Evolutionary conservation across 1,284 basidiomycete genomes (phyloP), one percentile per base, ranked within the genome.

Genomic region (Inonotus obliquus): DNA sequence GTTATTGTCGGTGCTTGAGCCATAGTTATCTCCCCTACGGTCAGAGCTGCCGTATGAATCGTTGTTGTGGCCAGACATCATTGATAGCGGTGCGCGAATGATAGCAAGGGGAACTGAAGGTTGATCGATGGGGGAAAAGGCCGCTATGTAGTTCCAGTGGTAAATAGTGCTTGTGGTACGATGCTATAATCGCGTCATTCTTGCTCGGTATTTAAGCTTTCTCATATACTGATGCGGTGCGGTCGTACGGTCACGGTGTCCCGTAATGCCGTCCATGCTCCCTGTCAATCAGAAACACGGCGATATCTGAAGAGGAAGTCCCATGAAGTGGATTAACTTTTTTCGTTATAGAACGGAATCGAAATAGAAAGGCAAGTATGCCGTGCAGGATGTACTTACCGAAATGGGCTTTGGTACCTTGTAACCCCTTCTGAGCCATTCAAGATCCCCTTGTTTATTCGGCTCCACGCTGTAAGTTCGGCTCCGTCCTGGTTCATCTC

Each of bases 191-290:
- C 21, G 21, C 48, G 23, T 25, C 48, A 49, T 23, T n/a, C 23
- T 49, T 23, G 48, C 48, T 19, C 48, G 48, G 48, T 49, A 49
- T 49, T 49, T 49, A 49, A 49, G 48, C 48, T 21, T 49, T 49
- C 25, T 49, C 48, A 21, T 29, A 4, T 49, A 49, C 27, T 13
- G 21, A 49, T 23, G 48, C 41, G 21, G 17, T 45, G 4, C 32
- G 9, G 32, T 4, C 9, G n/a, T n/a, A n/a, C n/a, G n/a, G n/a
- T n/a, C n/a, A n/a, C 41, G 41, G 41, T 44, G 6, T 44, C 41
- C 41, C 17, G 41, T 7, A 44, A 4, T 39, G 38, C 38, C 13
- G 11, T 39, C 38, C 11, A 4, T 39, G n/a, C n/a, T n/a, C n/a
- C 38, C 5, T 6, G 3, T 39, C 38, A 10, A 39, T 39, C 38